A percentile compares a stretch with the other conserved stretches of the same genome.
These are phyloP conservation scores for Phytopythium delawarense DNA, from an alignment of 352 stramenopile species.

Conservation along the genomic window DNA sequence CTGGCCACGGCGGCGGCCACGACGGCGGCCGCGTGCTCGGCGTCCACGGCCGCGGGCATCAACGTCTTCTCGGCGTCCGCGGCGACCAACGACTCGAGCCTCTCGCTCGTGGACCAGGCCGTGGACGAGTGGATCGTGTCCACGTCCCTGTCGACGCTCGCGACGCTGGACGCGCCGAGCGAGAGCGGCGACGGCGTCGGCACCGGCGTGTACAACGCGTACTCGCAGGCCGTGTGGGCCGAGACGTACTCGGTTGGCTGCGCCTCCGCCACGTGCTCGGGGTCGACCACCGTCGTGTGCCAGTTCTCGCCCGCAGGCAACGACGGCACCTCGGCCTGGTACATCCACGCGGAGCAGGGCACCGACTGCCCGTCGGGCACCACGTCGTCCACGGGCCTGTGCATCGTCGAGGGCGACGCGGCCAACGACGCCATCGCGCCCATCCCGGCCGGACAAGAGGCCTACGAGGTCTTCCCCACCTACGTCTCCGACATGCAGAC, in stretches of 20 bases:
- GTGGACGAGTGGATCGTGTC: constrained; percentile 59
- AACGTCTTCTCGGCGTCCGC: constrained; percentile 49
- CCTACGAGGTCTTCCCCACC: constrained; percentile 55
- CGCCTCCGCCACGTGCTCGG: constrained; percentile 35
- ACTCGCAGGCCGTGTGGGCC: constrained; percentile 75
- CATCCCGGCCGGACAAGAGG: constrained; percentile 46
- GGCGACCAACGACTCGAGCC: constrained; percentile 13
- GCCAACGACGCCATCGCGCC: constrained; percentile 45
- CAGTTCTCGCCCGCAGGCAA: constrained; percentile 60
- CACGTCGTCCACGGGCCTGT: constrained; percentile 37
- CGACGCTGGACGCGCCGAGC: constrained; percentile 40
- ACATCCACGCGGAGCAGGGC: constrained; percentile 41
- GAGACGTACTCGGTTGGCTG: constrained; percentile 61
- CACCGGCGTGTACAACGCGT: constrained; percentile 60
- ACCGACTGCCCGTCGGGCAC: constrained; percentile 49
- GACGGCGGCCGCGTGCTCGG: constrained; percentile 35
- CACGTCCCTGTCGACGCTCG: constrained; percentile 40
- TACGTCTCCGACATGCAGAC: constrained; percentile 55
- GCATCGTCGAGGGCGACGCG: constrained; percentile 42
- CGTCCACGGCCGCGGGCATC: constrained; percentile 27
- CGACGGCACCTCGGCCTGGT: constrained; percentile 49
- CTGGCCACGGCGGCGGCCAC: constrained; percentile 35
- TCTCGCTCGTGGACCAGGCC: constrained; percentile 42
- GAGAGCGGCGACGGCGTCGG: constrained; percentile 37
- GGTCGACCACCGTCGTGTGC: constrained; percentile 46